A percentile compares a stretch with the other conserved stretches of the same genome.
These are phyloP conservation scores for Ciborinia camelliae DNA, from an alignment of 2,329 filamentous ascomycete species.

Conservation along the genomic window DNA sequence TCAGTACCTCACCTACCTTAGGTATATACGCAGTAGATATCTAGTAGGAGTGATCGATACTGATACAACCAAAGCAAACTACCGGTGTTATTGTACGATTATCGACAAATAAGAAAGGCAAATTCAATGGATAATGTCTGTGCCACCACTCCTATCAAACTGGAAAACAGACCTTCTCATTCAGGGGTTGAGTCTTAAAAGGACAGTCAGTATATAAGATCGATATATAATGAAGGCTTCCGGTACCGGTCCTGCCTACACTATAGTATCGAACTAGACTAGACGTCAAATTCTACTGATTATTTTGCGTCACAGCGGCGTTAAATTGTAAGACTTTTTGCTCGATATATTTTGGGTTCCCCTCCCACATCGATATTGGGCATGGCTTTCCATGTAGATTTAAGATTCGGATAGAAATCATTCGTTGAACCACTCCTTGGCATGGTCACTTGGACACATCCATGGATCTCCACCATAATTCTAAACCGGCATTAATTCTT, in stretches of 20 bases:
- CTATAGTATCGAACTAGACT: background rate
- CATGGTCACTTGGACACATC: background rate
- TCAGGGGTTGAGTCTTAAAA: background rate
- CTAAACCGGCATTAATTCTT: conserved; percentile 15
- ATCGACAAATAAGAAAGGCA: background rate
- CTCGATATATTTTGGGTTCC: background rate
- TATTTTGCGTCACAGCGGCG: background rate
- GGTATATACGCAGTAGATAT: no score
- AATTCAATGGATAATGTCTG: background rate
- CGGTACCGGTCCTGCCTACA: background rate
- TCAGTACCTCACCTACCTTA: no score
- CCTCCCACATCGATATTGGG: no score
- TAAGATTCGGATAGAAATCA: background rate
- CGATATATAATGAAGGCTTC: background rate
- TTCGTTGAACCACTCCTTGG: background rate
- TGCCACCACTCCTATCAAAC: background rate
- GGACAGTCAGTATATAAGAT: background rate
- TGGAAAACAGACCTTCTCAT: background rate
- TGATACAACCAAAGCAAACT: no score
- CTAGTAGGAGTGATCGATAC: no score
- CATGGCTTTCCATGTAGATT: conserved; percentile 10
- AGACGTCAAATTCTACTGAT: no score
- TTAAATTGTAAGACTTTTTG: background rate
- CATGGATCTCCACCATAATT: conserved; percentile 17
- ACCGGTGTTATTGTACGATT: no score